A percentile compares a stretch with the other conserved stretches of the same genome.
phyloP scores from a whole-genome alignment of 495 filamentous ascomycete genomes.

The Immersiella caudata region DNA sequence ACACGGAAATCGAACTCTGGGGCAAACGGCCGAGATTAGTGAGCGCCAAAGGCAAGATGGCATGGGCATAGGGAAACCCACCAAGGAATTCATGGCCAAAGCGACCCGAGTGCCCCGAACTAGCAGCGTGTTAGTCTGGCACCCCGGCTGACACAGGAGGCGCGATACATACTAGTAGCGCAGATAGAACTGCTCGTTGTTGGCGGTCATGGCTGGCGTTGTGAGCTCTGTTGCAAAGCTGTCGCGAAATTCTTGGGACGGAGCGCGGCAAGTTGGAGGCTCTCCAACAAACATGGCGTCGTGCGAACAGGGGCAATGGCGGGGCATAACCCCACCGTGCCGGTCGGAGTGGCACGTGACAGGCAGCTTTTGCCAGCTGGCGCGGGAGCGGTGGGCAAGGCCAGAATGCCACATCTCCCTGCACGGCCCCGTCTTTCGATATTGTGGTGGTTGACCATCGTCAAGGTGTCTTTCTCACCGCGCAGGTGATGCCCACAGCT shows the following conservation, averaged over 20 bases:
- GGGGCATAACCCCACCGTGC: conserved; percentile 34
- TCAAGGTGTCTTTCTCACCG: conserved; percentile 32
- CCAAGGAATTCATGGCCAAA: conserved; percentile 99
- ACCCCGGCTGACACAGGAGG: neutral
- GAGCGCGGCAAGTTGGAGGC: neutral
- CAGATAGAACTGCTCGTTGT: conserved; percentile 84
- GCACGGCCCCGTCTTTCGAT: conserved; percentile 31
- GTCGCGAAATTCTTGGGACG: conserved; percentile 21
- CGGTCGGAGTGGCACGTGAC: conserved; percentile 29
- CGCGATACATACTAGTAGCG: conserved; percentile 83
- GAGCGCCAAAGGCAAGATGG: conserved; percentile 6
- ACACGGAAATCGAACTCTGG: conserved; percentile 96
- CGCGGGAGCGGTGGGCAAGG: conserved; percentile 15
- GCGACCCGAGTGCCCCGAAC: conserved; percentile 95
- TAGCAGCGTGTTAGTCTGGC: conserved; percentile 46
- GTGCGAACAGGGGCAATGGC: conserved; percentile 23
- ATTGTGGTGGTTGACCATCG: conserved; percentile 30
- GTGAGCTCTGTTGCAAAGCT: conserved; percentile 13
- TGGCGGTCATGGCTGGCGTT: conserved; percentile 37
- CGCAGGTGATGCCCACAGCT: conserved; percentile 33
- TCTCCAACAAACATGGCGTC: conserved; percentile 2
- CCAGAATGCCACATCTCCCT: conserved; percentile 44
- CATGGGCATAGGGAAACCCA: conserved; percentile 41
- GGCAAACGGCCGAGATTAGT: conserved; percentile 3
- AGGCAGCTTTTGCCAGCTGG: conserved; percentile 27